Evolutionary conservation across 2,329 filamentous ascomycete genomes (phyloP), one percentile per base, ranked within the genome.

Genomic region (Aspergillus sp.): DNA sequence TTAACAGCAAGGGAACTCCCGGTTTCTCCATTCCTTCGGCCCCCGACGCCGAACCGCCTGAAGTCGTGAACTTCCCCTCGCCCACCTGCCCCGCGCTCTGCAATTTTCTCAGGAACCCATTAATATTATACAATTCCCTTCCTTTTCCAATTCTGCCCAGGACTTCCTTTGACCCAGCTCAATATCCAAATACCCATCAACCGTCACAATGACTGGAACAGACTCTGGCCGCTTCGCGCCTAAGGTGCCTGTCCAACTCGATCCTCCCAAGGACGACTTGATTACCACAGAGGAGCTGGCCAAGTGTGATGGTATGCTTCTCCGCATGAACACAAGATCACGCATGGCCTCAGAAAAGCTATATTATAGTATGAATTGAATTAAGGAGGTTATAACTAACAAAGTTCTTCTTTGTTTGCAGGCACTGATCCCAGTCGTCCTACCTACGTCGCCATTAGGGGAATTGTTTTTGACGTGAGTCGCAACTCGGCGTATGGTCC

Each of bases 381-480:
- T 24, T 13, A 36, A 39, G 12, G 7, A 24, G 9, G 17, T 26
- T 36, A 11, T 18, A 48, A n/a, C 22, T 47, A 9, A 53, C 44
- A 34, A 9, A 11, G 22, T 47, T 57, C 12, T 55, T 26, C n/a
- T 24, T 34, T 48, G 7, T n/a, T 39, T 36, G 4, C 13, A 79
- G 73, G 74, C 45, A 74, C 68, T 52, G 71, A 78, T 57, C 62
- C 74, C 15, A 74, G 62, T 50, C 81, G 79, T 57, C 83, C 85
- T 12, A 86, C 80, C 5, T 79, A 83, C 61, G 82, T 87, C 36
- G 83, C 83, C 15, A 87, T 88, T 69, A 85, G 96, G 89, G 93
- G 95, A 66, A 91, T 89, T 60, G 89, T 99, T 52, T 99, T 97
- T 71, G 93, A 99, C 71, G 95, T 99, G 59, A 91, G 86, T 22